Evolutionary conservation across 75 land plant genomes (phyloP), one percentile per base, ranked within the genome.

Genomic region (Larix kaempferi): DNA sequence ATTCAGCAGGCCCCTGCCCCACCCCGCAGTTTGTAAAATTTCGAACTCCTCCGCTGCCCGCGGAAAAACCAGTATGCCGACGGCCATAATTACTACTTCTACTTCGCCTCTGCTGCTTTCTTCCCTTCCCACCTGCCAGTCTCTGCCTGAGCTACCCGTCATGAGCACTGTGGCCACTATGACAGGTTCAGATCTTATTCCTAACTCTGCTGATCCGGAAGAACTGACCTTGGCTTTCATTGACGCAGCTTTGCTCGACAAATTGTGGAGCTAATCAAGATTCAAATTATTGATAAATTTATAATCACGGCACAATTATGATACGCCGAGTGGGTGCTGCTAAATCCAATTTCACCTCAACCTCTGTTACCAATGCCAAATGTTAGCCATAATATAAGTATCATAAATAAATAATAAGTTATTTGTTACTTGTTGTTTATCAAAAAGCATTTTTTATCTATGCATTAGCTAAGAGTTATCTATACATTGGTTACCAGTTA

Each of bases 161-260:
- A 39, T 35, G 37, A 67, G 35, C 2, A 11, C 12, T 8, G 11
- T 11, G 2, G 12, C 54, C 12, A 49, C 2, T 10, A 37, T 35
- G 7, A 16, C 21, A 6, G 35, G 35, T 44, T 35, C 37, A 16
- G n/a, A 39, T 16, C 44, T 39, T 21, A 21, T 41, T 27, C 3
- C 39, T 19, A 19, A 33, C 0, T 2, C 6, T 67, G 22, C 2
- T 21, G 8, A 35, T 19, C 21, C 19, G 7, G 5, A 19, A 17
- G 23, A 67, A 67, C 11, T 37, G 12, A 19, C n/a, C 71, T 21
- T 16, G 37, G 14, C 37, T 67, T 11, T n/a, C 2, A 37, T 66
- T 37, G 71, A 67, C 17, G 67, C 67, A 27, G 35, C 67, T 64
- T 64, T 64, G 37, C 15, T 64, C 29, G 67, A 64, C 35, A 64